Evolutionary conservation across 495 filamentous ascomycete genomes (phyloP).

Genomic region (Daldinia concentrica): DNA sequence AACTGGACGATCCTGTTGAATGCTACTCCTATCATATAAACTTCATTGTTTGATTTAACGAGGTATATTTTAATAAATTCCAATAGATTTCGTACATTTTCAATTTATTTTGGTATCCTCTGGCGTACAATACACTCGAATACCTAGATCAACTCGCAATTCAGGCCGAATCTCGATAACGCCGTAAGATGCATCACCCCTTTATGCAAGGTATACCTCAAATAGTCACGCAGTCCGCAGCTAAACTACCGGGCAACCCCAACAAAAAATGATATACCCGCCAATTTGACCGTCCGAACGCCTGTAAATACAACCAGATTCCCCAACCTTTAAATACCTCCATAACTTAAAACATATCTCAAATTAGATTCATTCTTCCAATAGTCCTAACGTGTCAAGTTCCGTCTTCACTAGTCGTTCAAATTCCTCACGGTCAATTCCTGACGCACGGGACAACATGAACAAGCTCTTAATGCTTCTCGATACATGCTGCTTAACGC

Average conservation of each 20-base stretch:
- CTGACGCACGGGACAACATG: conserved; percentile 77
- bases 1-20: not conserved
- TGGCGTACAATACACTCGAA: not conserved
- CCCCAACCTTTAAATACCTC: conserved; percentile 23
- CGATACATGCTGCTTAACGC: conserved; percentile 88
- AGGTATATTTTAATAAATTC: not conserved
- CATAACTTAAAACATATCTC: not conserved
- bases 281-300: conserved; percentile 26
- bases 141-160: not conserved
- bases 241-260: conserved; percentile 23
- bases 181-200: conserved; percentile 24
- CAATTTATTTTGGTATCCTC: not conserved
- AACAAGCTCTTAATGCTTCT: conserved; percentile 90
- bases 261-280: conserved; percentile 27
- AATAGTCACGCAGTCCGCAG: conserved; percentile 23
- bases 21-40: not conserved
- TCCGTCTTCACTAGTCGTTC: conserved; percentile 81
- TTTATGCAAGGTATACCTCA: conserved; percentile 12
- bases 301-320: conserved; percentile 26
- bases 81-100: not conserved
- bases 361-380: conserved; percentile 67
- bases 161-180: no score
- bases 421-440: conserved; percentile 86
- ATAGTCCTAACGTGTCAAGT: conserved; percentile 76
- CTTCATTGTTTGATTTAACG: not conserved